Evolutionary conservation across 202 grass and related monocot genomes (phyloP).

Genomic region (Miscanthus sacchariflorus): DNA sequence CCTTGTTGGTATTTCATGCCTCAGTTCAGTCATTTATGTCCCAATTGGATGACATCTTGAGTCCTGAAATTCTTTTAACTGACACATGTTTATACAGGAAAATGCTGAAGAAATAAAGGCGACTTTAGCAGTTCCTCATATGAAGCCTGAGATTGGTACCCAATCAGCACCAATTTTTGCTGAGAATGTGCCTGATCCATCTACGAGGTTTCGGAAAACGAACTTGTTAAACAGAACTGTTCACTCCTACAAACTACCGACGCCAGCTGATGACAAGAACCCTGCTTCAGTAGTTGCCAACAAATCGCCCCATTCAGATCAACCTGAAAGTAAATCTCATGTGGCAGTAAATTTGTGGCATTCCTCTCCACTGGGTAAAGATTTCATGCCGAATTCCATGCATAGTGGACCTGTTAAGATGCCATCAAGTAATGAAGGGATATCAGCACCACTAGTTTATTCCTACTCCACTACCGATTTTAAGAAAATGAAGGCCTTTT

Average conservation of each 20-base stretch:
- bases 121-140: conserved; percentile 34
- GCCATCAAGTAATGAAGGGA: conserved; percentile 57
- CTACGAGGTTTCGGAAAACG: conserved; percentile 53
- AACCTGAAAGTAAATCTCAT: conserved; percentile 48
- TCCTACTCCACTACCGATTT: conserved; percentile 51
- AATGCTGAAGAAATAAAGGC: conserved; percentile 37
- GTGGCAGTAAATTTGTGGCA: conserved; percentile 63
- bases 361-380: conserved; percentile 83
- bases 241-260: conserved; percentile 78
- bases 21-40: conserved; percentile 29
- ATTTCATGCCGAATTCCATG: conserved; percentile 59
- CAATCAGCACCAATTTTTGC: conserved; percentile 82
- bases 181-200: conserved; percentile 58
- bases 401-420: conserved; percentile 62
- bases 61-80: conserved; percentile 45
- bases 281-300: conserved; percentile 42
- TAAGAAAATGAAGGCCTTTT: conserved; percentile 74
- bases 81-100: conserved; percentile 54
- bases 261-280: conserved; percentile 60
- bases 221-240: conserved; percentile 58
- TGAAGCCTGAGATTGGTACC: conserved; percentile 60
- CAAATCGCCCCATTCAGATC: conserved; percentile 48
- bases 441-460: conserved; percentile 53
- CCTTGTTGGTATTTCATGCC: conserved; percentile 31
- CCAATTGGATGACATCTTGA: neutral